Evolutionary conservation across 2,329 filamentous ascomycete species (phyloP).

Genomic region (Capronia epimyces): DNA sequence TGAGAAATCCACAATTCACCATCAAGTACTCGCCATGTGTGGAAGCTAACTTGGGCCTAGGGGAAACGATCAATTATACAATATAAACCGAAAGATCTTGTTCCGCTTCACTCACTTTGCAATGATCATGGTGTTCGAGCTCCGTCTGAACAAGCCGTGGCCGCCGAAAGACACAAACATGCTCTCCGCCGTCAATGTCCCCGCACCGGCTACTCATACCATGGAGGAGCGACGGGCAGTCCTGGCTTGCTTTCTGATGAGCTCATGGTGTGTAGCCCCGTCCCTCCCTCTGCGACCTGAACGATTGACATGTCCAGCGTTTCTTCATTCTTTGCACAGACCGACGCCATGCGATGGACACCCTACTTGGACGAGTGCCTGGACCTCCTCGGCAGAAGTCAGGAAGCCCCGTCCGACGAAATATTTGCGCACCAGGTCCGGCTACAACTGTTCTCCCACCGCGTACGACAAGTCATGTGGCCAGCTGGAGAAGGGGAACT

Average conservation of each 20-base stretch:
- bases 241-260: constrained; percentile 46
- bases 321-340: constrained; percentile 42
- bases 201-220: constrained; percentile 29
- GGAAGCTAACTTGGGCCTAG: background rate
- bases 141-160: constrained; percentile 3
- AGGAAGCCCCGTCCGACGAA: constrained; percentile 48
- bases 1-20: background rate
- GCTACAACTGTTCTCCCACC: constrained; percentile 28
- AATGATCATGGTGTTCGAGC: constrained; percentile 3
- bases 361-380: constrained; percentile 56
- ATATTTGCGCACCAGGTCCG: constrained; percentile 38
- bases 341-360: constrained; percentile 54
- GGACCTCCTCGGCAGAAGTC: constrained; percentile 41
- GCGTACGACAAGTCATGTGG: constrained; percentile 9
- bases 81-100: background rate
- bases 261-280: constrained; percentile 33
- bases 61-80: constrained; percentile 2
- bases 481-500: constrained; percentile 4
- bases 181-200: background rate
- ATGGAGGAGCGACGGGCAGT: constrained; percentile 49
- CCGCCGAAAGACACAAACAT: background rate
- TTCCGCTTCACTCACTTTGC: constrained; percentile 2
- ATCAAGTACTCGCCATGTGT: background rate
- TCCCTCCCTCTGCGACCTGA: constrained; percentile 14
- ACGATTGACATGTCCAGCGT: constrained; percentile 29